Evolutionary conservation across 495 filamentous ascomycete species (phyloP), one percentile per base, ranked within the genome.

Genomic region (Geoglossum glabrum): DNA sequence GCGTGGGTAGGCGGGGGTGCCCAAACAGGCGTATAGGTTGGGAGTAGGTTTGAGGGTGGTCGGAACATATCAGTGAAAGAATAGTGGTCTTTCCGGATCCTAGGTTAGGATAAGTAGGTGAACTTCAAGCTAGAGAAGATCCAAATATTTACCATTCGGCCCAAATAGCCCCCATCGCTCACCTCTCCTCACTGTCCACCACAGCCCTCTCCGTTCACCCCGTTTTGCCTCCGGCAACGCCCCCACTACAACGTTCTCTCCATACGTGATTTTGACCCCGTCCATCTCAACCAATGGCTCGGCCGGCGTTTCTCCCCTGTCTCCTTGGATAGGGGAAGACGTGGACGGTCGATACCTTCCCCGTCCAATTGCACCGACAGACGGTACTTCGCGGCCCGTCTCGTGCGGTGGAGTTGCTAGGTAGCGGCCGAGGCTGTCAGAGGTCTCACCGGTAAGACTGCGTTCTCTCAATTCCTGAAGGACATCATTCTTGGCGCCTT

Each of bases 21-120:
- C 87, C 86, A 61, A 98, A 95, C 38, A 95, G 72, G 60, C 78
- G 79, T 54, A 98, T 83, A 17, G 90, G 90, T 26, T 85, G 77
- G 2, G 87, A 87, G 67, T 97, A 98, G 1, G 90, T 79, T 67
- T 95, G 89, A 0, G 92, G 92, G 61, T 98, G 92, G 65, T 98
- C 92, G 3, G 90, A 95, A 36, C 86, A 92, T 61, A 98, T 84
- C 15, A 98, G 73, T 1, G 89, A 92, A 17, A 95, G 76, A 54
- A 98, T 73, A 0, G 92, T 98, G 0, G 92, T 97, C 70, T 98
- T 98, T 9, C 86, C 85, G 13, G 82, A 85, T 21, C 83, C 71
- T 72, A 43, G 34, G 19, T 25, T 38, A 54, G 23, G 47, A 25
- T 61, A 50, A 59, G 49, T 27, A 47, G n/a, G 40, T 54, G 40